Evolutionary conservation across 768 basidiomycete species (phyloP), one percentile per base, ranked within the genome.

Genomic region (Hypholoma sublateritium): DNA sequence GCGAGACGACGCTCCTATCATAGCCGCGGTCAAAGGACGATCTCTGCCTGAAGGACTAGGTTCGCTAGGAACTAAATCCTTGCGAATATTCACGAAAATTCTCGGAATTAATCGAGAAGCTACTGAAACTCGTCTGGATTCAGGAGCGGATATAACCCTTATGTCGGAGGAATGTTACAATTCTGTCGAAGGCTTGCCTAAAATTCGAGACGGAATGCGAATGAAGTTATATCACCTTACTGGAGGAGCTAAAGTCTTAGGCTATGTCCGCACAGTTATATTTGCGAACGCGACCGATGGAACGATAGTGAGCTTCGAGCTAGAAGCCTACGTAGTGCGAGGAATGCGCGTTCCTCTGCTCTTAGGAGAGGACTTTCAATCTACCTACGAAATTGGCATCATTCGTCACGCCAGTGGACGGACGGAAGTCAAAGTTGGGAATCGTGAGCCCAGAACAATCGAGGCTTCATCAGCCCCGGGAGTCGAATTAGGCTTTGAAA

Each of bases 271-370:
- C 0, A 61, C 60, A 1, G 13, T 24, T 0, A 47, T 67, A 13
- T 67, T 36, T 43, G 55, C 52, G 0, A 17, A 17, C 8, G 41
- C 59, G 0, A 28, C 21, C 0, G 58, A 59, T 7, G 55, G 57
- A 5, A 44, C 22, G 0, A 37, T 56, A 0, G 32, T 67, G 1
- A 53, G 58, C 8, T 65, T 66, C 28, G 63, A 64, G 17, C 32
- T 64, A 3, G 65, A 68, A 57, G 67, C 67, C 3, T 68, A 68
- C 49, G 59, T 68, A 0, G 67, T 69, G 1, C 28, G 60, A 8
- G 57, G 56, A 2, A 69, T 69, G 64, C 37, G 56, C 4, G 67
- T 69, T 0, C 65, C 64, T 13, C 25, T 61, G 22, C 48, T 61
- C 1, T 8, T 61, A 3, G 56, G 59, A 22, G 56, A 61, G 49